These are phyloP conservation scores for Parmelia sp. DNA, from an alignment of 495 filamentous ascomycete genomes.

Conservation along the genomic window DNA sequence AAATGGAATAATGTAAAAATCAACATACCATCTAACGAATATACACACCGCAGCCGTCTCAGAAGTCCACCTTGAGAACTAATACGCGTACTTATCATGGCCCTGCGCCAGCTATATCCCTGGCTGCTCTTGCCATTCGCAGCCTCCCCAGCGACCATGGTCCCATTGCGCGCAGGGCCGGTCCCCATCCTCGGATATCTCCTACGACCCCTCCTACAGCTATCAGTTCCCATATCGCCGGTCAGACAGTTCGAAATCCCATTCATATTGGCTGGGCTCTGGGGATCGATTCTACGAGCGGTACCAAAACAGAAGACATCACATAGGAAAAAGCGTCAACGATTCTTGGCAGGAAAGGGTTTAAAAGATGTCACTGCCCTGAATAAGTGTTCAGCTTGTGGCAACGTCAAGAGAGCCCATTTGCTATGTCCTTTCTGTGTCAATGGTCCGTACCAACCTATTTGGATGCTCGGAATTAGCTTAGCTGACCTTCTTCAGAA, in stretches of 20 bases:
- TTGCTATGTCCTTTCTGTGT: slow-evolving; percentile 81
- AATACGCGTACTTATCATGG: neutral
- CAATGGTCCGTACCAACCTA: slow-evolving; percentile 41
- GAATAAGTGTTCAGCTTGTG: slow-evolving; percentile 83
- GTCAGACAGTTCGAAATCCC: slow-evolving; percentile 35
- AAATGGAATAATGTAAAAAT: too few relatives aligned
- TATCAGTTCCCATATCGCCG: slow-evolving; percentile 5
- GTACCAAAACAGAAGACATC: slow-evolving; percentile 99
- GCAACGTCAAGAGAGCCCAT: slow-evolving; percentile 80
- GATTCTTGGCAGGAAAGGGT: slow-evolving; percentile 90
- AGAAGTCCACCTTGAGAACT: too few relatives aligned
- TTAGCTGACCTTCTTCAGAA: slow-evolving; percentile 21
- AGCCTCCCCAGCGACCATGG: neutral
- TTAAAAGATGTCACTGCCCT: slow-evolving; percentile 82
- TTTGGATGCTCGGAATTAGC: neutral
- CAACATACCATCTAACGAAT: too few relatives aligned
- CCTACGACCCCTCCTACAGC: slow-evolving; percentile 3
- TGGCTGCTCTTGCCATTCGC: neutral
- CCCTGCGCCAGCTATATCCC: slow-evolving; percentile 9
- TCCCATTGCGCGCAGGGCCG: neutral
- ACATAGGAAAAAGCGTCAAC: slow-evolving; percentile 87
- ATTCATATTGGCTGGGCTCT: slow-evolving; percentile 64
- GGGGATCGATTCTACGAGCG: slow-evolving; percentile 85
- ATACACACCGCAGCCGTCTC: too few relatives aligned
- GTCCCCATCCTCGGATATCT: slow-evolving; percentile 6